Evolutionary conservation across 164 flowering plant genomes (phyloP).

Genomic region (Berberis thunbergii): DNA sequence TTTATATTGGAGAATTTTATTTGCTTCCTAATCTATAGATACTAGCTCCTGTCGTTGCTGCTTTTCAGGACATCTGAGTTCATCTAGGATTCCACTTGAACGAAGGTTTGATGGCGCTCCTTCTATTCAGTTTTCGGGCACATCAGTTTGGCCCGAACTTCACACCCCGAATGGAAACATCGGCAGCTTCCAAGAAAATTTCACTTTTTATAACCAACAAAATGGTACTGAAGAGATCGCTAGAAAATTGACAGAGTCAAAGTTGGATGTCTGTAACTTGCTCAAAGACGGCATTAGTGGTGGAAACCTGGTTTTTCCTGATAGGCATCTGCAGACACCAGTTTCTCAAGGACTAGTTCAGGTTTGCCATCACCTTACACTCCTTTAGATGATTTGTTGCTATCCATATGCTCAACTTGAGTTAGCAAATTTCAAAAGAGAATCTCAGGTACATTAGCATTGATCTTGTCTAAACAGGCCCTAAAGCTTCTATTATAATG

Average conservation of each 20-base stretch:
- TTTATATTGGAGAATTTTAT: too few species aligned
- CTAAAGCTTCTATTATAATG: too few species aligned
- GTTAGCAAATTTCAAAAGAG: too few species aligned
- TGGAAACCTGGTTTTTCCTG: conserved; percentile 18
- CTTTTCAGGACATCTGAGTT: conserved; percentile 19
- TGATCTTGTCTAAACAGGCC: too few species aligned
- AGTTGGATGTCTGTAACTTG: conserved; percentile 12
- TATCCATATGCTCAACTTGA: too few species aligned
- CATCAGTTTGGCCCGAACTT: conserved; percentile 20
- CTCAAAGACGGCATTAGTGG: conserved; percentile 9
- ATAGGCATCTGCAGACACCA: conserved; percentile 6
- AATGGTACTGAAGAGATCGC: conserved; percentile 17
- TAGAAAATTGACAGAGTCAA: conserved; percentile 17
- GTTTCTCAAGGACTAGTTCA: conserved; percentile 14
- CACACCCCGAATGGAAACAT: conserved; percentile 12
- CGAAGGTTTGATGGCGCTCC: conserved; percentile 19
- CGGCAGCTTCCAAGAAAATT: conserved; percentile 9
- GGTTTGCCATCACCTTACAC: conserved; percentile 16
- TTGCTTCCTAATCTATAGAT: not conserved
- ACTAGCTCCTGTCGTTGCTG: not conserved
- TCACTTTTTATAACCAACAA: conserved; percentile 14
- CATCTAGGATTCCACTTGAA: conserved; percentile 6
- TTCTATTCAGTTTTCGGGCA: conserved; percentile 10
- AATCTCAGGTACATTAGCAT: too few species aligned
- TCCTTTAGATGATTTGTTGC: not conserved